Percentiles rank a stretch among this genome's conserved stretches.
Conservation (phyloP, 345 rosid genomes). For the Pugionium cornutum region DNA sequence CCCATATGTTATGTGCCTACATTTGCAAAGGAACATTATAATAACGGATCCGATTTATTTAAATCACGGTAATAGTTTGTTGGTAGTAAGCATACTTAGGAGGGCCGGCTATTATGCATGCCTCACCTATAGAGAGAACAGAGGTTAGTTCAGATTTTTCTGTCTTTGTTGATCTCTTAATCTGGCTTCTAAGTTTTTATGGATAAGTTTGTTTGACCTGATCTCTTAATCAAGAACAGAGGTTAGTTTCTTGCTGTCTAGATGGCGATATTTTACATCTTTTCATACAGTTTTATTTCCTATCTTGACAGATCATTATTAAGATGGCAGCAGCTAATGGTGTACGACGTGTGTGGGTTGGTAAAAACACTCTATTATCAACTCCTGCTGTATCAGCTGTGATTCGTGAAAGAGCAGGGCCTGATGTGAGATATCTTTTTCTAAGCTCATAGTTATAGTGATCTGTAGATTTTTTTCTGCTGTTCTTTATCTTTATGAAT, state of each 20-base stretch:
- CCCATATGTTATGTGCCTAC: neutral
- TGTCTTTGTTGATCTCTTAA: neutral
- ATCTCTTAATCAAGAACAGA: no score
- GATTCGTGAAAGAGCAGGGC: conserved; percentile 88
- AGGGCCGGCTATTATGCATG: neutral
- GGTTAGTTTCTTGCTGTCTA: no score
- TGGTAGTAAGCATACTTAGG: neutral
- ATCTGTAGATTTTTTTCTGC: conserved; percentile 8
- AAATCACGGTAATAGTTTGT: neutral
- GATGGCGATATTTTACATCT: conserved; percentile 1
- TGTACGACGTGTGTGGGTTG: conserved; percentile 91
- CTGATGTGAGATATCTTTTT: conserved; percentile 65
- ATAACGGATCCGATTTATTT: neutral
- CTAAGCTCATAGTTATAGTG: neutral
- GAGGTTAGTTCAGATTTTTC: no score
- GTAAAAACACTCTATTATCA: conserved; percentile 91
- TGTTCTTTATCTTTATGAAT: conserved; percentile 5
- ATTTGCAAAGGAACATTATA: neutral
- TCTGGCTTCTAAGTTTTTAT: neutral
- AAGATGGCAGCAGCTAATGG: conserved; percentile 99
- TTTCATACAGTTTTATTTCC: conserved; percentile 8
- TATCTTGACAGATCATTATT: conserved; percentile 64
- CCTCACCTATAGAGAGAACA: neutral
- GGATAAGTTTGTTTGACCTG: neutral
- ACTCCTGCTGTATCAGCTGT: conserved; percentile 99